Evolutionary conservation across 352 stramenopile species (phyloP), one percentile per base, ranked within the genome.

Genomic region (Phytophthora sp.): DNA sequence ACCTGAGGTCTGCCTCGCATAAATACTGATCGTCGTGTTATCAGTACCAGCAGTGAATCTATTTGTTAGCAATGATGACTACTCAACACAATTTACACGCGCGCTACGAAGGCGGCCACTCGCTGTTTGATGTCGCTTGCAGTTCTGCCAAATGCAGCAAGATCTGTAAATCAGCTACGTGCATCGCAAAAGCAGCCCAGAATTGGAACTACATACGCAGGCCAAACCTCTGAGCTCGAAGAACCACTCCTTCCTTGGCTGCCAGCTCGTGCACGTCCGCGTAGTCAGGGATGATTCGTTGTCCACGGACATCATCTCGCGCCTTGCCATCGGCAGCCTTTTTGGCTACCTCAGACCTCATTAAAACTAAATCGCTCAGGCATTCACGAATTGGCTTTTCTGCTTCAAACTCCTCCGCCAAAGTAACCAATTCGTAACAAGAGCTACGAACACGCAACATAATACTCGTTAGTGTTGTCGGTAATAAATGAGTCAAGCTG

Each of bases 231-330:
- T 85, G 65, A 42, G 81, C 81, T 46, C 66, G 54, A 44, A 77
- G 37, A 32, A 92, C 58, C 21, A 89, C 65, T 8, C 44, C 62
- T 43, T 89, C 82, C 18, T 73, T 67, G 5, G 64, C 52, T 18
- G 64, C 77, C 1, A 69, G 67, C 48, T 73, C 82, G 72, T 96
- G 87, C 11, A 93, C 84, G 20, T 80, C 65, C 4, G 55, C 37
- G 49, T 96, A 96, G 63, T 92, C 84, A 0, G 80, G 67, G 34
- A 91, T 85, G 44, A 90, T 92, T 11, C 77, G 69, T 42, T 84
- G 54, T 0, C 87, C 87, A 24, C 87, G 87, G 7, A 76, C 76
- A 37, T 96, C 84, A 48, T 96, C 87, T 0, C 86, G 74, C 9
- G 69, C 54, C 54, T 94, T 96, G 5, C 84, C 83, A 8, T 74